These are phyloP conservation scores for Blepharisma undulans DNA, from an alignment of 169 alveolate species.

Conservation along the genomic window DNA sequence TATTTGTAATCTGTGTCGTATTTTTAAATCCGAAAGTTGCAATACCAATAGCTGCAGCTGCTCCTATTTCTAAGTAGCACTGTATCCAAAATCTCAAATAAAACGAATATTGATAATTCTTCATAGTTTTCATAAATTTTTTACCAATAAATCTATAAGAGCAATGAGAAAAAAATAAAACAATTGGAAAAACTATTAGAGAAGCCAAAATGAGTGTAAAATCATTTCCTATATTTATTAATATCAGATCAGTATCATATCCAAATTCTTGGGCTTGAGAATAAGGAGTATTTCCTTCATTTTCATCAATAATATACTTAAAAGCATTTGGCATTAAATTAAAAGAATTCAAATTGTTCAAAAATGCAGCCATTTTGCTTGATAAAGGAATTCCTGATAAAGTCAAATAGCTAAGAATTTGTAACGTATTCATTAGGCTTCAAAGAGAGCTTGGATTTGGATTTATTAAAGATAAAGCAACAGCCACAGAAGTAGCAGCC, in stretches of 20 bases:
- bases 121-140: not conserved
- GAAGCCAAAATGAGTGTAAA: not conserved
- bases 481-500: not conserved
- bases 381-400: not conserved
- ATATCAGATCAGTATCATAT: not conserved
- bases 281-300: not conserved
- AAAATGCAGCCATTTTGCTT: not conserved
- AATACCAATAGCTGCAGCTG: not conserved
- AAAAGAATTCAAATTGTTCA: not conserved
- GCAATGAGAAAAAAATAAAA: not conserved
- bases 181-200: not conserved
- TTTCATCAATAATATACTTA: not conserved
- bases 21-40: not conserved
- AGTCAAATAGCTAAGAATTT: not conserved
- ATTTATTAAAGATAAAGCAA: not conserved
- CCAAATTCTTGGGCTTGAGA: slow-evolving; percentile 6
- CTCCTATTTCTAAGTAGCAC: not conserved
- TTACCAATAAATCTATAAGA: not conserved
- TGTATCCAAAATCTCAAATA: not conserved
- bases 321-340: not conserved
- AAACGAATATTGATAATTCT: not conserved
- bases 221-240: not conserved
- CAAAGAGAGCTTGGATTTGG: slow-evolving; percentile 23
- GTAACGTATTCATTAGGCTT: not conserved
- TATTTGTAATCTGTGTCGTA: not conserved